Conservation (phyloP, 441 rosid species). For the Erysimum pusillum region DNA sequence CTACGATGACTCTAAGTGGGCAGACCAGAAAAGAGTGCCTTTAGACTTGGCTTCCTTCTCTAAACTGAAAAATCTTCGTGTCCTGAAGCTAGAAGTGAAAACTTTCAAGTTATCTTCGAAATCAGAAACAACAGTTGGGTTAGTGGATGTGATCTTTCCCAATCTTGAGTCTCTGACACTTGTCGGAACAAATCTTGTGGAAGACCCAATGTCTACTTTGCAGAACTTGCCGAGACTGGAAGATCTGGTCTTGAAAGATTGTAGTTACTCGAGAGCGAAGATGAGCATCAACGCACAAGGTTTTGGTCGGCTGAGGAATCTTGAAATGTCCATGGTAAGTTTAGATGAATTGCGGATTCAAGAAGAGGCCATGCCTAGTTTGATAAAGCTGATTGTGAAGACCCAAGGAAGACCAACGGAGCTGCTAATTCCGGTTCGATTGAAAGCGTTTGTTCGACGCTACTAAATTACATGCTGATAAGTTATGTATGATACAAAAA, state of each 20-base stretch:
- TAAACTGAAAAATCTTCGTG: background rate
- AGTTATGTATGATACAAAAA: too few species aligned
- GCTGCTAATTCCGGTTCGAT: background rate
- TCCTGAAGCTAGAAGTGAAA: background rate
- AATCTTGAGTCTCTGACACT: constrained; percentile 11
- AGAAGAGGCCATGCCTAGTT: constrained; percentile 19
- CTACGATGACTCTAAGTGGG: background rate
- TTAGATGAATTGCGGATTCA: background rate
- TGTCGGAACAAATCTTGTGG: background rate
- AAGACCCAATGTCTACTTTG: constrained; percentile 26
- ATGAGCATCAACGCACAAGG: constrained; percentile 25
- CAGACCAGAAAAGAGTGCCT: background rate
- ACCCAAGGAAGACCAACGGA: background rate
- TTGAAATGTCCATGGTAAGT: background rate
- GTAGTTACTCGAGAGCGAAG: background rate
- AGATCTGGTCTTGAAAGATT: background rate
- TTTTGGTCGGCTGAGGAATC: constrained; percentile 13
- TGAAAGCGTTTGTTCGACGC: too few species aligned
- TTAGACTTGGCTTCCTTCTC: background rate
- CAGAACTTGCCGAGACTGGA: constrained; percentile 2
- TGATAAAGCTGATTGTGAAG: background rate
- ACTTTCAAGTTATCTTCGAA: background rate
- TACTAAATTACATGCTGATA: too few species aligned
- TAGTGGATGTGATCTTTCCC: constrained; percentile 14
- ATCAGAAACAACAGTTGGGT: background rate